These are phyloP conservation scores for Proliferodiscus dingleyae DNA, from an alignment of 2,329 filamentous ascomycete species.

Conservation along the genomic window DNA sequence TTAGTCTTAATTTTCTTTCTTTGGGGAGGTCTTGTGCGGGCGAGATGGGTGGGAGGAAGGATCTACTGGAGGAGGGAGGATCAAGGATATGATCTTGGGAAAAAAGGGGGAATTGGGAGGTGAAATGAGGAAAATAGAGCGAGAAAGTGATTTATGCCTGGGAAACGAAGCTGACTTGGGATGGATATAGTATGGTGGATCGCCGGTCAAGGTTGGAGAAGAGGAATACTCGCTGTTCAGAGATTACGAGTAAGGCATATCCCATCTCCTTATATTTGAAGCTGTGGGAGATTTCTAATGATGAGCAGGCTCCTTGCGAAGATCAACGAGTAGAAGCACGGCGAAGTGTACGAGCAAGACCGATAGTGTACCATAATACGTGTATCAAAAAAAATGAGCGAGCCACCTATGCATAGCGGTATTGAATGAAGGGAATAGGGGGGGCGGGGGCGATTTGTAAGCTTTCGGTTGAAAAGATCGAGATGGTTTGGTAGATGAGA, in stretches of 20 bases:
- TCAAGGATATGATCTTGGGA: not conserved
- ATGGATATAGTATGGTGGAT: constrained; percentile 74
- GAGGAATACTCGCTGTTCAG: constrained; percentile 95
- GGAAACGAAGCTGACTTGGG: constrained; percentile 23
- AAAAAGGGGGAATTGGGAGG: not conserved
- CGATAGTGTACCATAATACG: constrained; percentile 21
- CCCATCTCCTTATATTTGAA: not conserved
- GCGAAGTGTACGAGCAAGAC: not conserved
- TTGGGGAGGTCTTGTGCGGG: not conserved
- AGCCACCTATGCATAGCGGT: not conserved
- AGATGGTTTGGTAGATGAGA: not conserved
- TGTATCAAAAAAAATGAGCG: constrained; percentile 23
- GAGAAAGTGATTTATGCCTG: not conserved
- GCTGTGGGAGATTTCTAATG: not conserved
- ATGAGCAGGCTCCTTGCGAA: constrained; percentile 51
- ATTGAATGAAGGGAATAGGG: too few relatives aligned
- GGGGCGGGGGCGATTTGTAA: too few relatives aligned
- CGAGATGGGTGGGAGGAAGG: constrained; percentile 3
- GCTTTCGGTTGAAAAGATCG: constrained; percentile 2
- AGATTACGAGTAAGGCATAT: constrained; percentile 83
- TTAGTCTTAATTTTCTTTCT: too few relatives aligned
- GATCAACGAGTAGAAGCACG: constrained; percentile 83
- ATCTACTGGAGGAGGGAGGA: too few relatives aligned
- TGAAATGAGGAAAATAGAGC: not conserved
- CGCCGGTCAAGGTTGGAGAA: constrained; percentile 93